These are phyloP conservation scores for Jamesozyma rosinii DNA, from an alignment of 805 yeast species.

Conservation along the genomic window DNA sequence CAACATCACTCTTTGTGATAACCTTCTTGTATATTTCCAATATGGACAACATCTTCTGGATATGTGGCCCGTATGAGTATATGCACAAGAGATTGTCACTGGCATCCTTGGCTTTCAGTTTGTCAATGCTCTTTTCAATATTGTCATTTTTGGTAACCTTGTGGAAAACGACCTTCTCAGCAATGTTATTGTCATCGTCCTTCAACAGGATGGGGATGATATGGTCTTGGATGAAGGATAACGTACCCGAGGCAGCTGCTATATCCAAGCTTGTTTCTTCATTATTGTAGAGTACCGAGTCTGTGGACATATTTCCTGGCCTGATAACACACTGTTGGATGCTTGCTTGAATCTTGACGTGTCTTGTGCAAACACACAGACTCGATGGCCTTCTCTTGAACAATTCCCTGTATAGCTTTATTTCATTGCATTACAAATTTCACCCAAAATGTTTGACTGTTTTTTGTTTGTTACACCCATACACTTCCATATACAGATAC, in stretches of 20 bases:
- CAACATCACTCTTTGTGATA: not conserved
- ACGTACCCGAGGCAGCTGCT: conserved; percentile 7
- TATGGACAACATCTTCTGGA: conserved; percentile 21
- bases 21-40: conserved; percentile 18
- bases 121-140: conserved; percentile 15
- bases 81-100: conserved; percentile 7
- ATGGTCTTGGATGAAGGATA: conserved; percentile 13
- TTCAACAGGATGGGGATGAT: conserved; percentile 12
- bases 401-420: no score
- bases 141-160: conserved; percentile 18
- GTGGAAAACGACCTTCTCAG: not conserved
- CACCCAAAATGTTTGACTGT: no score
- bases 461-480: no score
- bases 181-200: conserved; percentile 2
- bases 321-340: no score
- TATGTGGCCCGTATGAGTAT: conserved; percentile 23
- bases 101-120: conserved; percentile 4
- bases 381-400: no score
- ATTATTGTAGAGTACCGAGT: conserved; percentile 7
- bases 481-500: no score
- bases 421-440: no score
- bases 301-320: not conserved
- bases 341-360: no score
- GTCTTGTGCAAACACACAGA: no score
- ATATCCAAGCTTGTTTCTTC: conserved; percentile 11